Percentiles rank a stretch among this genome's conserved stretches.
phyloP scores from a whole-genome alignment of 2,329 filamentous ascomycete species.

The Escovopsis sp. region DNA sequence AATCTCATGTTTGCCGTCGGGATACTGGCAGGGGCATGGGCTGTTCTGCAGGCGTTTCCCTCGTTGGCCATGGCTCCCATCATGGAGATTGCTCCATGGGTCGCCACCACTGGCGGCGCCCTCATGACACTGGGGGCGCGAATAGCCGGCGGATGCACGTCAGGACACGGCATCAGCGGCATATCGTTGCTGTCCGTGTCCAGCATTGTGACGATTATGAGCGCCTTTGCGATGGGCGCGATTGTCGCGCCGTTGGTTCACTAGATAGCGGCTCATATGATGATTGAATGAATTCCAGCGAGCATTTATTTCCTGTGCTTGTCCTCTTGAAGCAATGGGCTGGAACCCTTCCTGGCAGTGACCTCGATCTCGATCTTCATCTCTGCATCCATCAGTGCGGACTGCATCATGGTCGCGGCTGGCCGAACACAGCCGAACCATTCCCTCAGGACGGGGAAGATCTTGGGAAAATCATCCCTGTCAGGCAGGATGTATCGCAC shows the following conservation, averaged over 20 bases:
- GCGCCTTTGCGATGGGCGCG: conserved; percentile 39
- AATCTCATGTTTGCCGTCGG: conserved; percentile 38
- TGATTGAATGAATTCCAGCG: background rate
- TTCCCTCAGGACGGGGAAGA: conserved; percentile 33
- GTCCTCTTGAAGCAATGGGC: background rate
- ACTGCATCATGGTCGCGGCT: conserved; percentile 38
- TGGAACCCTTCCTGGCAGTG: conserved; percentile 20
- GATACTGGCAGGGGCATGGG: conserved; percentile 30
- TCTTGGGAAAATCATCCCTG: conserved; percentile 28
- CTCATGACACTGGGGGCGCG: conserved; percentile 44
- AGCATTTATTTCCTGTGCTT: background rate
- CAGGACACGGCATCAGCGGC: conserved; percentile 54
- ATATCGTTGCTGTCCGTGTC: conserved; percentile 45
- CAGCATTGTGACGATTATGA: conserved; percentile 44
- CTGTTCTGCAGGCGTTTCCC: conserved; percentile 19
- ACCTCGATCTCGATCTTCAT: conserved; percentile 30
- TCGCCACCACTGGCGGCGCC: conserved; percentile 37
- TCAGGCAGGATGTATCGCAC: conserved; percentile 37
- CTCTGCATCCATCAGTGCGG: conserved; percentile 33
- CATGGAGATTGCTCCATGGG: conserved; percentile 18
- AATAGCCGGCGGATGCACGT: conserved; percentile 51
- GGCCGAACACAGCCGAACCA: conserved; percentile 35
- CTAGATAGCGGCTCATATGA: conserved; percentile 4
- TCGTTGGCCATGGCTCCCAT: conserved; percentile 11
- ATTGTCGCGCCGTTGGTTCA: conserved; percentile 14